phyloP scores from a whole-genome alignment of 257 asterid genomes.

The Cynanchum wilfordii region DNA sequence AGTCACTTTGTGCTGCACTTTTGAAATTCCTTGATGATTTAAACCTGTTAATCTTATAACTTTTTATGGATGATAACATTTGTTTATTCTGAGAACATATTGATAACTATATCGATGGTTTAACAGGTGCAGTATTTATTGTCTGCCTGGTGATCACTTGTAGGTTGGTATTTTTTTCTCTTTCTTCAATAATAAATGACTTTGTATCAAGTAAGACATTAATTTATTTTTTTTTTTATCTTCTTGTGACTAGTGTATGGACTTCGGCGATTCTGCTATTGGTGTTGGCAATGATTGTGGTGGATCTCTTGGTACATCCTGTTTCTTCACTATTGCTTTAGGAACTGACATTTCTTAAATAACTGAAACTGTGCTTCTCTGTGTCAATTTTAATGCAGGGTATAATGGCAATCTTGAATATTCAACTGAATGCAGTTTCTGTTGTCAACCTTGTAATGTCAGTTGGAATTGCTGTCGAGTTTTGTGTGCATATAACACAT shows the following conservation, averaged over 20 bases:
- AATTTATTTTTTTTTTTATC: slow-evolving; percentile 1
- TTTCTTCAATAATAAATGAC: slow-evolving; percentile 9
- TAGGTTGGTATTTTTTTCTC: slow-evolving; percentile 47
- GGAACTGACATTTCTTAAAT: background rate
- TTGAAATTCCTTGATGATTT: background rate
- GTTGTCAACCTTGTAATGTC: slow-evolving; percentile 98
- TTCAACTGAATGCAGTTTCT: slow-evolving; percentile 90
- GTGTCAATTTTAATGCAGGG: slow-evolving; percentile 51
- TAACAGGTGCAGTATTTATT: slow-evolving; percentile 82
- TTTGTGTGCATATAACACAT: slow-evolving; percentile 93
- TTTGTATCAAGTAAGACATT: slow-evolving; percentile 13
- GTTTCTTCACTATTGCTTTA: slow-evolving; percentile 9
- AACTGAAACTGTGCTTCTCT: slow-evolving; percentile 5
- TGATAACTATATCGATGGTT: slow-evolving; percentile 11
- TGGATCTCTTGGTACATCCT: slow-evolving; percentile 79
- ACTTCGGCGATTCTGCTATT: slow-evolving; percentile 88
- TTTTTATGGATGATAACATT: background rate
- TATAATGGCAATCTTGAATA: slow-evolving; percentile 77
- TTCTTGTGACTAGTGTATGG: slow-evolving; percentile 61
- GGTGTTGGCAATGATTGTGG: slow-evolving; percentile 78
- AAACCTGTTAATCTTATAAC: background rate
- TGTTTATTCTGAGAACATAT: slow-evolving; percentile 3
- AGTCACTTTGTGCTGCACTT: background rate
- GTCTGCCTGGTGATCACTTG: slow-evolving; percentile 91
- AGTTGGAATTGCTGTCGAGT: slow-evolving; percentile 94